A percentile compares a stretch with the other conserved stretches of the same genome.
phyloP scores from a whole-genome alignment of 2,329 filamentous ascomycete genomes.

The Cordyceps cicadae region DNA sequence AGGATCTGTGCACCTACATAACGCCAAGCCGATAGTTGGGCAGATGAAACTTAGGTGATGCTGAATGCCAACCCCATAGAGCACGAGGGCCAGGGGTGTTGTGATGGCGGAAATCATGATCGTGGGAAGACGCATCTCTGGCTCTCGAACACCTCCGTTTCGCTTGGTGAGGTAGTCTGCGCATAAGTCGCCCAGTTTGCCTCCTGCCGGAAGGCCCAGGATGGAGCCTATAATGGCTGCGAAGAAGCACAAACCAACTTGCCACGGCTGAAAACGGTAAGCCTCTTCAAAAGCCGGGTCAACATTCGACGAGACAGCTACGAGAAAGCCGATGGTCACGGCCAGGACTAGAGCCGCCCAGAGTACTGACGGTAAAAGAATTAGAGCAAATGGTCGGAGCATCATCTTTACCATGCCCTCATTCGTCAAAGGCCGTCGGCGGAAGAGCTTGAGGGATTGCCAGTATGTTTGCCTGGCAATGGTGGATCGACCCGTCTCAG shows the following conservation, averaged over 20 bases:
- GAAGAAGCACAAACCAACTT: conserved; percentile 44
- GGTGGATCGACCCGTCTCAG: conserved; percentile 11
- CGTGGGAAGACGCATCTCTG: conserved; percentile 51
- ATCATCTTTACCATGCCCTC: conserved; percentile 41
- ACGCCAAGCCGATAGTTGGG: conserved; percentile 44
- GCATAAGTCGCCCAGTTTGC: conserved; percentile 37
- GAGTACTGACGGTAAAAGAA: conserved; percentile 43
- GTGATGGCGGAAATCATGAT: conserved; percentile 29
- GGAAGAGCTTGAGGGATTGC: conserved; percentile 32
- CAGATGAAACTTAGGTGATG: conserved; percentile 45
- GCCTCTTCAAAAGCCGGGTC: conserved; percentile 32
- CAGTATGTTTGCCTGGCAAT: conserved; percentile 24
- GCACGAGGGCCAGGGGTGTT: conserved; percentile 31
- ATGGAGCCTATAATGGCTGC: conserved; percentile 38
- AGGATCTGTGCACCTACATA: conserved; percentile 31
- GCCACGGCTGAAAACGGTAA: conserved; percentile 37
- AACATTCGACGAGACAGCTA: conserved; percentile 47
- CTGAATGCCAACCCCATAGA: conserved; percentile 41
- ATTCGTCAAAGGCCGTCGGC: conserved; percentile 29
- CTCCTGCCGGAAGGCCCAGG: conserved; percentile 42
- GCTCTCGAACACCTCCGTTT: conserved; percentile 49
- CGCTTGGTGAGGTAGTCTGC: conserved; percentile 40
- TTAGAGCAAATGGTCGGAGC: conserved; percentile 40
- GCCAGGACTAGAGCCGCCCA: conserved; percentile 48
- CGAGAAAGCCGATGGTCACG: conserved; percentile 47